Conservation (phyloP, 345 rosid species). For the Salix purpurea region DNA sequence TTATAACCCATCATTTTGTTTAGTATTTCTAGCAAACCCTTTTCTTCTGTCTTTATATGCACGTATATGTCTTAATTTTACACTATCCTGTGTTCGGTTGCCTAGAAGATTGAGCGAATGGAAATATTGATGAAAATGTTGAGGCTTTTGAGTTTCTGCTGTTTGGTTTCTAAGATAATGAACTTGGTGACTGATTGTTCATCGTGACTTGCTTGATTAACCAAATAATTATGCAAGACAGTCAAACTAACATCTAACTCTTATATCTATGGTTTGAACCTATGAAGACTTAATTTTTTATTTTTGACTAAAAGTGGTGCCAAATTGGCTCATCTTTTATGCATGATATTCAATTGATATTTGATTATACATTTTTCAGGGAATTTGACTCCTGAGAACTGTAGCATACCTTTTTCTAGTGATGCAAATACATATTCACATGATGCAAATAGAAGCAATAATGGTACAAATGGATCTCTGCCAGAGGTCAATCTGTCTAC, state of each 20-base stretch:
- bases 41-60: not conserved
- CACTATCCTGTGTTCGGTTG: constrained; percentile 3
- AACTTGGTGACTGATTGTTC: not conserved
- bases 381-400: constrained; percentile 15
- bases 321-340: not conserved
- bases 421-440: constrained; percentile 1
- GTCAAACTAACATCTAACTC: not conserved
- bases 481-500: constrained; percentile 34
- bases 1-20: constrained; percentile 2
- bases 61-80: not conserved
- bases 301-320: not conserved
- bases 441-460: constrained; percentile 12
- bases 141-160: constrained; percentile 1
- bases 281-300: not conserved
- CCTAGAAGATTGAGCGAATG: constrained; percentile 6
- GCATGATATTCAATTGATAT: not conserved
- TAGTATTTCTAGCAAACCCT: constrained; percentile 1
- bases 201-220: not conserved
- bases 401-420: constrained; percentile 10
- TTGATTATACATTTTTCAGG: constrained; percentile 25
- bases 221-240: not conserved
- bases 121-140: not conserved
- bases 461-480: constrained; percentile 27
- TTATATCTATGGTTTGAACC: not conserved
- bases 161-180: not conserved